Evolutionary conservation across 495 filamentous ascomycete genomes (phyloP), one percentile per base, ranked within the genome.

Genomic region (Talaromyces ruber): DNA sequence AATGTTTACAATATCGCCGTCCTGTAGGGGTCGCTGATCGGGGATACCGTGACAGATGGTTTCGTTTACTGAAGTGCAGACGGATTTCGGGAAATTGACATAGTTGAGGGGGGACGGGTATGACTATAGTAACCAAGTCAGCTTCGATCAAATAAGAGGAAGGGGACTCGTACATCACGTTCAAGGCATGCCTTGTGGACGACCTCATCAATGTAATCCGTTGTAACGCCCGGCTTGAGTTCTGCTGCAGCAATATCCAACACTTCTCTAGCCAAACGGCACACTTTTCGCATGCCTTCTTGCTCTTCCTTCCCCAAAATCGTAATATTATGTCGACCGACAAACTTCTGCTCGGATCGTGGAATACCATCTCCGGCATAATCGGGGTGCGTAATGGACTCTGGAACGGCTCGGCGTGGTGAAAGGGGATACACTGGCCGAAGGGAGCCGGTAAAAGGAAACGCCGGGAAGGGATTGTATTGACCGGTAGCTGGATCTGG

Each of bases 31-130:
- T 24, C 91, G 82, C 65, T 90, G 82, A 63, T 96, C 91, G 18
- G 91, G 91, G 60, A 96, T 95, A 59, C 91, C 91, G 79, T 96
- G 91, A 75, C 91, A 95, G 69, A 99, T 98, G 61, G 96, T 88
- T 75, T 99, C 94, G 78, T 99, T 99, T 63, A 89, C 70, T 2
- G 92, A 97, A 1, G 92, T 98, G 74, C 94, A 99, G 52, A 97
- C 87, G 1, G 94, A 99, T 79, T 99, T 99, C 61, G 94, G 94
- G 79, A 97, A 99, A 72, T 91, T 80, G 79, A 87, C 86, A 73
- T 99, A 99, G 78, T 99, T 99, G 8, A 99, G 76, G 2, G 93
- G 91, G 0, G 94, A 99, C 0, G 94, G 94, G 68, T 99, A 99
- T 12, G 92, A 89, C 94, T 98, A 58, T n/a, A 30, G 3, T n/a